Evolutionary conservation across 2,329 filamentous ascomycete genomes (phyloP), one percentile per base, ranked within the genome.

Genomic region (Ceratocystis colombiana): DNA sequence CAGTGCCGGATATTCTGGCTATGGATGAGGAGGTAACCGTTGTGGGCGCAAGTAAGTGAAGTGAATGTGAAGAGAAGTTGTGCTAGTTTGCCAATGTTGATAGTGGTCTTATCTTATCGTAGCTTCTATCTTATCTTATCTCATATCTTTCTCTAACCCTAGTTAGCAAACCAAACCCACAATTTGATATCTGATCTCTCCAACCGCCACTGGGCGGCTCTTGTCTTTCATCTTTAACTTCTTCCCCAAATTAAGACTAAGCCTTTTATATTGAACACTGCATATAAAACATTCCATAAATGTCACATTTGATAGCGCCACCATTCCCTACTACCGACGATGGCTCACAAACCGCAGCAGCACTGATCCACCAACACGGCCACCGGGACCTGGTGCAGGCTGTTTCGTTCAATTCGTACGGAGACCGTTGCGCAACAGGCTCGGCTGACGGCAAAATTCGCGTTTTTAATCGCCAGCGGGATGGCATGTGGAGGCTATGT

Each of bases 371-470:
- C 71, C 83, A 86, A 68, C 86, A 90, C 74, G 87, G 87, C 71
- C 88, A 92, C 76, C 84, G 85, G 72, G 89, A 95, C 74, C 81
- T 94, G 57, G 88, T 95, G 64, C 86, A 92, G 70, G 88, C 90
- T 66, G 86, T 93, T 68, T 88, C 90, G 70, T 96, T 95, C 81
- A 96, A 96, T 76, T 87, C 86, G 70, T 96, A 96, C 75, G 93
- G 92, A 71, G 92, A 90, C 72, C 89, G 92, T 71, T 92, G 93
- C 79, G 89, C 92, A 53, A 94, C 91, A 2, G 91, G 90, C 44
- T 94, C 90, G 20, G 89, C 93, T 20, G 93, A 97, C 75, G 93
- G 96, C 75, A 90, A 88, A 74, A 88, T 97, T 72, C 90, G 92
- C 73, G 88, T 96, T 69, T 96, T 93, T 82, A 90, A 93, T 75